Conservation (phyloP, 1,284 basidiomycete genomes). For the Peniophora sp. region DNA sequence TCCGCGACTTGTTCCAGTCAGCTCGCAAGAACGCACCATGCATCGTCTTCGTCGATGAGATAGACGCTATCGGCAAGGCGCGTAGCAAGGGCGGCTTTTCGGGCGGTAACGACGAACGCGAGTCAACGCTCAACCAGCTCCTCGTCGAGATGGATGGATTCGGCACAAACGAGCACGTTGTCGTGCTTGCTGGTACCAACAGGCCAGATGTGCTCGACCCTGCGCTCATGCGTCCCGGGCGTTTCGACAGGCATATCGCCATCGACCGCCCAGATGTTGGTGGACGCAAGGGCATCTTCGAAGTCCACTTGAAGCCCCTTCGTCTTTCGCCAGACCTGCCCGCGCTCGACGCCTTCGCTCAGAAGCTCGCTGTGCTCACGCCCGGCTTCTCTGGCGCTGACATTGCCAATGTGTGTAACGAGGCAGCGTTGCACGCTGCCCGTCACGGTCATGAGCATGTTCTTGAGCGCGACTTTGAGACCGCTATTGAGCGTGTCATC, state of each 20-base stretch:
- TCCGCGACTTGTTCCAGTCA: constrained; percentile 94
- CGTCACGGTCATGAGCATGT: constrained; percentile 77
- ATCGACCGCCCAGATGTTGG: constrained; percentile 94
- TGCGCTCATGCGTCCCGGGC: constrained; percentile 93
- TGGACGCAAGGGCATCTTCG: constrained; percentile 91
- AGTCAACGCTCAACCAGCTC: constrained; percentile 96
- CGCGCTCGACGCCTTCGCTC: constrained; percentile 60
- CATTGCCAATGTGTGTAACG: constrained; percentile 98
- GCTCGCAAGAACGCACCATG: constrained; percentile 98
- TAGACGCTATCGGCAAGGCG: constrained; percentile 97
- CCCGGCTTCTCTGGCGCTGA: constrained; percentile 98
- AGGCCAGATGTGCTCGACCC: constrained; percentile 93
- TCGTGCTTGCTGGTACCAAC: constrained; percentile 96
- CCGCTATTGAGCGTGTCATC: constrained; percentile 96
- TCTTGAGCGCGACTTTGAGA: constrained; percentile 86
- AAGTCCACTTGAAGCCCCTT: constrained; percentile 87
- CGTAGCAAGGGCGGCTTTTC: constrained; percentile 84
- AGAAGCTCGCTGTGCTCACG: constrained; percentile 92
- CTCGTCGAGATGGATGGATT: constrained; percentile 99
- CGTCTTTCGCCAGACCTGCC: constrained; percentile 57
- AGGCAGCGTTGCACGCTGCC: constrained; percentile 93
- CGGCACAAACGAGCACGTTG: constrained; percentile 91
- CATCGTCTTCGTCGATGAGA: constrained; percentile 98
- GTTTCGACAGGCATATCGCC: constrained; percentile 95
- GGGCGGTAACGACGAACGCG: constrained; percentile 97